These are phyloP conservation scores for Euphrasia confusa DNA, from an alignment of 257 asterid genomes.

Conservation along the genomic window DNA sequence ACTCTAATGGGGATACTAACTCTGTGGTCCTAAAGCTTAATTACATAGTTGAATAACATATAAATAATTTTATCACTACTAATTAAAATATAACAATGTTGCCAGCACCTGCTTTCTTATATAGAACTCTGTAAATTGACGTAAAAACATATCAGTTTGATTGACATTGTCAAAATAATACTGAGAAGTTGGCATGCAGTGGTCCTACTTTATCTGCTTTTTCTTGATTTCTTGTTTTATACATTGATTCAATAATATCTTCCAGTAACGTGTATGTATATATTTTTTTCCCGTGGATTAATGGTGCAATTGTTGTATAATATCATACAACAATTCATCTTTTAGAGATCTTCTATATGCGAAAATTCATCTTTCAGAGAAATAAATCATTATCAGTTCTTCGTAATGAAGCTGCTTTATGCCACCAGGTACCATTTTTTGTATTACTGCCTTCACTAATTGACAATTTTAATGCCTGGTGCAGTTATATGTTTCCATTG, in stretches of 20 bases:
- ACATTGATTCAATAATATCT: neutral
- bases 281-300: neutral
- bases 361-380: slow-evolving; percentile 8
- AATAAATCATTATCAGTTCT: neutral
- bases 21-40: no score
- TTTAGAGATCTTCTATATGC: slow-evolving; percentile 9
- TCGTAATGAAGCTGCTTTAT: no score
- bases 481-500: slow-evolving; percentile 63
- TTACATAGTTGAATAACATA: no score
- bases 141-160: neutral
- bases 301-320: neutral
- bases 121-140: no score
- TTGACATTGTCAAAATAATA: slow-evolving; percentile 11
- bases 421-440: neutral
- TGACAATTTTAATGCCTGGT: slow-evolving; percentile 21
- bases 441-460: slow-evolving; percentile 15
- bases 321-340: no score
- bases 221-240: neutral
- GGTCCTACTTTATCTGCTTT: slow-evolving; percentile 5
- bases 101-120: no score
- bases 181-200: slow-evolving; percentile 8
- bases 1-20: no score
- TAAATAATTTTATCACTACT: no score
- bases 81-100: no score
- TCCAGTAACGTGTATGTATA: neutral